These are phyloP conservation scores for Neurospora hispaniola DNA, from an alignment of 495 filamentous ascomycete species.

Conservation along the genomic window DNA sequence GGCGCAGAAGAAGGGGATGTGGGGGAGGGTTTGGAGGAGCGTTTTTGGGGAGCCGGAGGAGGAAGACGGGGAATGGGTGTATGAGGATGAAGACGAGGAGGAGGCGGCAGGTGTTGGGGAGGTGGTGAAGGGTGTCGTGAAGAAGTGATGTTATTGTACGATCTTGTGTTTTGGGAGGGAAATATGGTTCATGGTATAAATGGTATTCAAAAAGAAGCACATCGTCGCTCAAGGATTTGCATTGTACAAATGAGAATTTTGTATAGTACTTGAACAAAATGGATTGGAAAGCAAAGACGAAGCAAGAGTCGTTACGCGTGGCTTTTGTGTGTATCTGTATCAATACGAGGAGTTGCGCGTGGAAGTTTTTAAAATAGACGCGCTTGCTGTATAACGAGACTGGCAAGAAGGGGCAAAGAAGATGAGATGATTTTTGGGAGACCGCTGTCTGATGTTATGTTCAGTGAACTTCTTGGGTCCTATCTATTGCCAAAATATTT, in stretches of 20 bases:
- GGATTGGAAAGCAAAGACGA: not conserved
- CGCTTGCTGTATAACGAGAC: not conserved
- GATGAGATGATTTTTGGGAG: not conserved
- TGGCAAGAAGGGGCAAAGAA: not conserved
- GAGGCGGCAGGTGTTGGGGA: conserved; percentile 16
- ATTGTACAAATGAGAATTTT: not conserved
- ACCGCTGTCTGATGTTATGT: not conserved
- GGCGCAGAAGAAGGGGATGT: conserved; percentile 88
- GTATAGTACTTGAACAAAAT: not conserved
- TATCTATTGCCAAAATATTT: not conserved
- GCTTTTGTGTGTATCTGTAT: not conserved
- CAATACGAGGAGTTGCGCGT: not conserved
- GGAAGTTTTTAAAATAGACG: not conserved
- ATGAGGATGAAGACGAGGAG: conserved; percentile 36
- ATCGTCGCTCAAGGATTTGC: not conserved
- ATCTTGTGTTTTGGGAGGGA: not conserved
- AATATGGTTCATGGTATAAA: not conserved
- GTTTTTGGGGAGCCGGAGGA: conserved; percentile 45
- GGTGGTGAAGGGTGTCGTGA: conserved; percentile 7
- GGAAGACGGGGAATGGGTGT: conserved; percentile 33
- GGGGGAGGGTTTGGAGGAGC: conserved; percentile 71
- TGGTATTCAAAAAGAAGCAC: not conserved
- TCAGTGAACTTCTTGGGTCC: not conserved
- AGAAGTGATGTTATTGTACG: not conserved
- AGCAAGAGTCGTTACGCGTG: not conserved